phyloP scores from a whole-genome alignment of 345 rosid genomes.

The Hirschfeldia incana region DNA sequence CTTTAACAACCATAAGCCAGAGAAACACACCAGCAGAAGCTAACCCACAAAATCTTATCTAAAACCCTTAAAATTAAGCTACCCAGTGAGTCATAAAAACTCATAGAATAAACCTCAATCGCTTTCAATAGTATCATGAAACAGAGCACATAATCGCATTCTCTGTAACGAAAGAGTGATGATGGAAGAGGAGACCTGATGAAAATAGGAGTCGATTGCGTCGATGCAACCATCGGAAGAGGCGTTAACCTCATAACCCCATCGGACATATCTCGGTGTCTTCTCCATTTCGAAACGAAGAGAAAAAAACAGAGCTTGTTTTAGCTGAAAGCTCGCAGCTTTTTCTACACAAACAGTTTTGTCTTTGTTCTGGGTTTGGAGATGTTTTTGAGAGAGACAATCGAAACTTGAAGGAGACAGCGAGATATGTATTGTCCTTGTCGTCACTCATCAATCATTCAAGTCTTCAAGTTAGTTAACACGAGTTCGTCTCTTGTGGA shows the following conservation, averaged over 20 bases:
- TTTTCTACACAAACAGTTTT: neutral
- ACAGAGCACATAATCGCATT: neutral
- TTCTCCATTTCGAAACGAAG: slow-evolving; percentile 38
- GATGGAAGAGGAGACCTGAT: slow-evolving; percentile 50
- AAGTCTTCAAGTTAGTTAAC: neutral
- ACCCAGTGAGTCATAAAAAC: too few species aligned
- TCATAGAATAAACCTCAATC: too few species aligned
- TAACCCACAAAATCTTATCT: neutral
- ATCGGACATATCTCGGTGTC: slow-evolving; percentile 53
- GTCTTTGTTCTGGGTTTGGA: neutral
- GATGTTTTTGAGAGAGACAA: neutral
- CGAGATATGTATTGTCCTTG: slow-evolving; percentile 2
- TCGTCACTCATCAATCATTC: slow-evolving; percentile 2
- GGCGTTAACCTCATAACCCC: slow-evolving; percentile 75
- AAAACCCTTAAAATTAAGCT: too few species aligned
- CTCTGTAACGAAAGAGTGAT: neutral
- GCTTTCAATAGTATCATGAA: too few species aligned
- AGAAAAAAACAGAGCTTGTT: neutral
- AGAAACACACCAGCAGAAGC: neutral
- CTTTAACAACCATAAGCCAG: neutral
- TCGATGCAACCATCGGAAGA: slow-evolving; percentile 62
- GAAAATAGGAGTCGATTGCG: slow-evolving; percentile 67
- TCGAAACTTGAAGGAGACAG: neutral
- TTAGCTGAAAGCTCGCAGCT: neutral
- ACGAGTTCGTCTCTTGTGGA: neutral